These are phyloP conservation scores for Diaporthe eres DNA, from an alignment of 2,329 filamentous ascomycete genomes.

Conservation along the genomic window DNA sequence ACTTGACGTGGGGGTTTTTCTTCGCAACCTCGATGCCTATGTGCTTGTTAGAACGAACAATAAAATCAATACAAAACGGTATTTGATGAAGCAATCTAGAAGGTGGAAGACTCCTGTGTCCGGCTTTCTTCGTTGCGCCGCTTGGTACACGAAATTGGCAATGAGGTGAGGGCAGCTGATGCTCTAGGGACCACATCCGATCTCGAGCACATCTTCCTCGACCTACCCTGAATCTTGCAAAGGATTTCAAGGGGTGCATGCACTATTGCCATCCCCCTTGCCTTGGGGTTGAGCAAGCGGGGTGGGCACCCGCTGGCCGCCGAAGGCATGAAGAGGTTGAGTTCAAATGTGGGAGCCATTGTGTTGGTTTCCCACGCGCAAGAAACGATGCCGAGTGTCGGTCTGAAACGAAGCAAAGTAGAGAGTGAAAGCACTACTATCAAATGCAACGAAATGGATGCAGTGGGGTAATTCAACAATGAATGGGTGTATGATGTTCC, in stretches of 20 bases:
- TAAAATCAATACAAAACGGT: too few species aligned
- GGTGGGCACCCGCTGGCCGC: background rate
- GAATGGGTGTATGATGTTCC: constrained; percentile 1
- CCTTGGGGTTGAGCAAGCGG: background rate
- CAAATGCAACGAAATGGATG: background rate
- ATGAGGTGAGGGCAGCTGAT: background rate
- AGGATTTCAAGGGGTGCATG: background rate
- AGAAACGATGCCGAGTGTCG: background rate
- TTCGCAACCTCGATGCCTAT: constrained; percentile 68
- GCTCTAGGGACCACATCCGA: background rate
- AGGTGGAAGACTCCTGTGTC: background rate
- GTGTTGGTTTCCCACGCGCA: background rate
- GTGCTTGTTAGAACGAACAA: background rate
- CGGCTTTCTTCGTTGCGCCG: background rate
- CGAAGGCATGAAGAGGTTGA: background rate
- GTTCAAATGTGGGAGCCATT: background rate
- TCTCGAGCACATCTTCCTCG: background rate
- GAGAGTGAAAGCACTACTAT: background rate
- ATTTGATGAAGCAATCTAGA: background rate
- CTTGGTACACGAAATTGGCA: background rate
- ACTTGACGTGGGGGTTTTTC: constrained; percentile 56
- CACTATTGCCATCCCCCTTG: background rate
- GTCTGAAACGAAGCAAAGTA: background rate
- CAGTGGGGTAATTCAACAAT: background rate
- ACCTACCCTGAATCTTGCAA: background rate